Percentiles rank a stretch among this genome's conserved stretches.
Evolutionary conservation across 2,329 filamentous ascomycete genomes (phyloP).

Genomic region (Aurifilum marmelostoma): DNA sequence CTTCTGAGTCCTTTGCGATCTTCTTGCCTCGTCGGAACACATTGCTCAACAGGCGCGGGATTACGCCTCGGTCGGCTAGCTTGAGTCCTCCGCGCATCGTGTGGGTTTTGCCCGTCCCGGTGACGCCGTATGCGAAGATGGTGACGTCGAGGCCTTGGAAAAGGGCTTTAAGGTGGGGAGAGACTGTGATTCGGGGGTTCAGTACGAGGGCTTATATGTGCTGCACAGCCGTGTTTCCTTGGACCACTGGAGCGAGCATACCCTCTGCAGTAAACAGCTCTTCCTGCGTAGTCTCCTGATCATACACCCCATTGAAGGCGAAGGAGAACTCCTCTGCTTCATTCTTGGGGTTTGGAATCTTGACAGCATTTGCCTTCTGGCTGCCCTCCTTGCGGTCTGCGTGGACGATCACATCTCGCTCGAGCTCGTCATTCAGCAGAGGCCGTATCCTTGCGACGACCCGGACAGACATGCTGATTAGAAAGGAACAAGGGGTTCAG

Average conservation of each 20-base stretch:
- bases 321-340: constrained; percentile 90
- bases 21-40: constrained; percentile 87
- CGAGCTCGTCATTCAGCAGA: constrained; percentile 80
- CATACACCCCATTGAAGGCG: constrained; percentile 92
- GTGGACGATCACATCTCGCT: constrained; percentile 83
- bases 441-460: constrained; percentile 92
- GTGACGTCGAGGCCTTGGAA: constrained; percentile 89
- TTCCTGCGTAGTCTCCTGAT: constrained; percentile 78
- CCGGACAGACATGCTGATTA: constrained; percentile 64
- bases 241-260: constrained; percentile 45
- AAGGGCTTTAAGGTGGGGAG: constrained; percentile 86
- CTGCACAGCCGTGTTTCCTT: not conserved
- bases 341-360: constrained; percentile 94
- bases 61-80: constrained; percentile 83
- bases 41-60: constrained; percentile 80
- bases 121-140: constrained; percentile 91
- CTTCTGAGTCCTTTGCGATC: constrained; percentile 76
- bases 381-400: constrained; percentile 65
- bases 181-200: constrained; percentile 58
- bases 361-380: constrained; percentile 69
- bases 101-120: constrained; percentile 92
- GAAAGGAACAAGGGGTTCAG: not conserved
- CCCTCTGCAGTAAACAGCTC: constrained; percentile 88
- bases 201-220: constrained; percentile 30
- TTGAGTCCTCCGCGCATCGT: constrained; percentile 93